phyloP scores from a whole-genome alignment of 2,329 filamentous ascomycete genomes.

The Neopestalotiopsis rosae region DNA sequence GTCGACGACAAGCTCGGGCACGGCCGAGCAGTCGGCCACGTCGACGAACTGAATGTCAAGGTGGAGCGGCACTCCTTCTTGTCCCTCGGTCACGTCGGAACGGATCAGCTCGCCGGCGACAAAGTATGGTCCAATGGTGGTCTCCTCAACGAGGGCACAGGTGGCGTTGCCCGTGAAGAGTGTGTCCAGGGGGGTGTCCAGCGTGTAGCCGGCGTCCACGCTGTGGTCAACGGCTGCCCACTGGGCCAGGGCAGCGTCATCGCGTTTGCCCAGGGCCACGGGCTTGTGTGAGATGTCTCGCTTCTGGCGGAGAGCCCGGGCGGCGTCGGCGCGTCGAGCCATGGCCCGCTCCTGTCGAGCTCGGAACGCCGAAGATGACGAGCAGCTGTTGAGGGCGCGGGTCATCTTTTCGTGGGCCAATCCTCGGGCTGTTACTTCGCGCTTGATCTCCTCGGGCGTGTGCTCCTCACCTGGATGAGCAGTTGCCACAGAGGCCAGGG shows the following conservation, averaged over 20 bases:
- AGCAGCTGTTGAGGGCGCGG: neutral
- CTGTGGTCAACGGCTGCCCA: conserved; percentile 1
- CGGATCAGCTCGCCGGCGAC: conserved; percentile 43
- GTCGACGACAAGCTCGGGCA: conserved; percentile 40
- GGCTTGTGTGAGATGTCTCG: conserved; percentile 3
- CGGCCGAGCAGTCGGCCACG: conserved; percentile 38
- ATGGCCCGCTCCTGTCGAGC: conserved; percentile 5
- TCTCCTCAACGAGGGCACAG: conserved; percentile 34
- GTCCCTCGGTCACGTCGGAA: conserved; percentile 41
- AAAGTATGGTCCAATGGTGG: conserved; percentile 36
- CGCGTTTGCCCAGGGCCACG: neutral
- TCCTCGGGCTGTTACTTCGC: conserved; percentile 4
- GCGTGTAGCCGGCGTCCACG: conserved; percentile 33
- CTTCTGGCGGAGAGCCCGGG: conserved; percentile 5
- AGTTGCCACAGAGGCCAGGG: conserved; percentile 16
- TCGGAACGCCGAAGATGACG: neutral
- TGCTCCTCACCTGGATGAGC: conserved; percentile 16
- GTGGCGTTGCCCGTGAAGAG: conserved; percentile 35
- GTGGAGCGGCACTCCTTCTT: conserved; percentile 42
- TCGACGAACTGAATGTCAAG: conserved; percentile 46
- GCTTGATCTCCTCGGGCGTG: conserved; percentile 13
- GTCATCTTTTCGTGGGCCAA: neutral
- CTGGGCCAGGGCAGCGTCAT: neutral
- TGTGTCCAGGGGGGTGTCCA: conserved; percentile 42
- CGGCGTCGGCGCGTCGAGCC: conserved; percentile 2